Evolutionary conservation across 371 early-diverging fungal genomes (phyloP).

Genomic region (Zopfochytrium polystomum): DNA sequence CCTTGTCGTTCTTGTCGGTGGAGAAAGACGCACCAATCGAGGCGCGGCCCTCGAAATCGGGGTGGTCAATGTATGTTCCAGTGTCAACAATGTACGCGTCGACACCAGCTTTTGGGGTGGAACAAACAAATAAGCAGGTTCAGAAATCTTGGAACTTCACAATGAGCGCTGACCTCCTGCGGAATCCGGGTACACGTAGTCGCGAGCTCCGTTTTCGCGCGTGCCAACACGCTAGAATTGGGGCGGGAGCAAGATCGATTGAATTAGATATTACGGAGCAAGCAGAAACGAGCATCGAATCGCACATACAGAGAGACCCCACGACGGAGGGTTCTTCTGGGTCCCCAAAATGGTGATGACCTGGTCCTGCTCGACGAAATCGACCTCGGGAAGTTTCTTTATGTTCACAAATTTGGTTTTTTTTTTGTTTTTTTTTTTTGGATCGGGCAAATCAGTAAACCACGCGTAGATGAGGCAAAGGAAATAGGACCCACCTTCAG

Average conservation of each 20-base stretch:
- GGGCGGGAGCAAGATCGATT: too few species aligned
- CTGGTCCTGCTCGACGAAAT: constrained; percentile 87
- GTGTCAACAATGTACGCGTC: constrained; percentile 82
- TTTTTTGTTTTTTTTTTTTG: not conserved
- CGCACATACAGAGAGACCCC: constrained; percentile 42
- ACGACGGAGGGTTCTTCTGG: constrained; percentile 42
- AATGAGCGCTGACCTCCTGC: too few species aligned
- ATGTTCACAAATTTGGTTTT: too few species aligned
- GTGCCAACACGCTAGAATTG: too few species aligned
- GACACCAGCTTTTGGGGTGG: too few species aligned
- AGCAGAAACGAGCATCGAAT: too few species aligned
- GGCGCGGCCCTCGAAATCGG: constrained; percentile 83
- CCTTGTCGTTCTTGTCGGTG: constrained; percentile 45
- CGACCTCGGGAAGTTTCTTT: constrained; percentile 62
- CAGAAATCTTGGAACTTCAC: too few species aligned
- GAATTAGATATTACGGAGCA: too few species aligned
- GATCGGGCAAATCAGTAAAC: too few species aligned
- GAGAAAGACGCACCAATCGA: constrained; percentile 62
- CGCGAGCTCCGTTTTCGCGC: too few species aligned
- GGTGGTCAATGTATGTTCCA: constrained; percentile 66
- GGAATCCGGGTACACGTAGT: constrained; percentile 40
- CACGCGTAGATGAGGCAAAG: too few species aligned
- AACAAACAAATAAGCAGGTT: too few species aligned
- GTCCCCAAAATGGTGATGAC: constrained; percentile 56
- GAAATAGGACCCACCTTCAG: constrained; percentile 25